Percentiles rank a stretch among this genome's conserved stretches.
Evolutionary conservation across 2,329 filamentous ascomycete genomes (phyloP).

Genomic region (Chaetothyriales sp.): DNA sequence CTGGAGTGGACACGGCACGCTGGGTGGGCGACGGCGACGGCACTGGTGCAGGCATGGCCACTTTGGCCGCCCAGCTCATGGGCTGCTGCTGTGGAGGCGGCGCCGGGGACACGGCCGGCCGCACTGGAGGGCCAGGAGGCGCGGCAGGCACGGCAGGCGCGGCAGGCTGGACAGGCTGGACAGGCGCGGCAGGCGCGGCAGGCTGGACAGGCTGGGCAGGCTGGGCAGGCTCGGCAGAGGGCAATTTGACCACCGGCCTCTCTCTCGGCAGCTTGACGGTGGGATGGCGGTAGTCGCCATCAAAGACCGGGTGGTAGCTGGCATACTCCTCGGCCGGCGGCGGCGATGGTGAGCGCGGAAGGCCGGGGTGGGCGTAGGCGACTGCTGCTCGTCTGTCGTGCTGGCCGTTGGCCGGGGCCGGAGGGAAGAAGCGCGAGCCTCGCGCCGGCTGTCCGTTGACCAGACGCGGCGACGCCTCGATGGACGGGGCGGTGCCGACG

Average conservation of each 20-base stretch:
- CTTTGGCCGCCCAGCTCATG: conserved; percentile 26
- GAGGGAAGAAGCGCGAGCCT: conserved; percentile 37
- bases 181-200: conserved; percentile 3
- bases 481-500: conserved; percentile 24
- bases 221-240: conserved; percentile 22
- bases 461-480: conserved; percentile 24
- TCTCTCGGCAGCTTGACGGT: conserved; percentile 45
- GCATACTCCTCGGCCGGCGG: conserved; percentile 45
- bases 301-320: conserved; percentile 42
- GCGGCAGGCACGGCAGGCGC: conserved; percentile 1
- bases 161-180: neutral
- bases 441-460: conserved; percentile 25
- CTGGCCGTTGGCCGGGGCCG: conserved; percentile 8
- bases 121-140: conserved; percentile 6
- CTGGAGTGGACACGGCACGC: conserved; percentile 28
- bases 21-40: neutral
- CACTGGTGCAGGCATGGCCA: conserved; percentile 21
- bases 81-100: conserved; percentile 17
- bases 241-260: conserved; percentile 67
- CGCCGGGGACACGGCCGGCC: conserved; percentile 10
- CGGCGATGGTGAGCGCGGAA: conserved; percentile 32
- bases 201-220: neutral
- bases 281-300: conserved; percentile 36
- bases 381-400: conserved; percentile 25
- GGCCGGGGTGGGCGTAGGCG: conserved; percentile 22